These are phyloP conservation scores for Raphidocelis subcapitata DNA, from an alignment of 139 green algal genomes.

Conservation along the genomic window DNA sequence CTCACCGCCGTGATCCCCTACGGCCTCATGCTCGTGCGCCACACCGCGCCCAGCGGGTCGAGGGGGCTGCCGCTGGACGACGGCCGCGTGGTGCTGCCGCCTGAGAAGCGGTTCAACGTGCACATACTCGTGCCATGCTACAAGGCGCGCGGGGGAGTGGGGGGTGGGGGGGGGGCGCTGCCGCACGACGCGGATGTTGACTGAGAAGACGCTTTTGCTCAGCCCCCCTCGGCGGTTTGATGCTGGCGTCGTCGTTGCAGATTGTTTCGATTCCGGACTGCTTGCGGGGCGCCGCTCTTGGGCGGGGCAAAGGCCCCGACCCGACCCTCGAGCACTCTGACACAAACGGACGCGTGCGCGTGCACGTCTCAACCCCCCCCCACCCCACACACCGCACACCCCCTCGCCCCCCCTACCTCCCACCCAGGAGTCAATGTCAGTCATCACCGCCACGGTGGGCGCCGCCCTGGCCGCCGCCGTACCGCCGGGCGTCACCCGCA, in stretches of 20 bases:
- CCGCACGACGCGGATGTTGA: conserved; percentile 23
- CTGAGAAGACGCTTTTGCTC: not conserved
- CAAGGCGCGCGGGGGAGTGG: conserved; percentile 44
- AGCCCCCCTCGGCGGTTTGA: no score
- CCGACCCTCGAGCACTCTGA: no score
- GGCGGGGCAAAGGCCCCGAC: no score
- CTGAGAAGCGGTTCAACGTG: conserved; percentile 34
- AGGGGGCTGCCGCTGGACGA: conserved; percentile 21
- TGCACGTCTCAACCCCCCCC: no score
- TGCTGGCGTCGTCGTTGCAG: no score
- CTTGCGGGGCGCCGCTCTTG: no score
- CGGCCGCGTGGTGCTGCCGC: conserved; percentile 13
- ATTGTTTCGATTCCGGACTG: no score
- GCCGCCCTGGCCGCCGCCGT: conserved; percentile 18
- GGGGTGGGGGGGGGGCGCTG: no score
- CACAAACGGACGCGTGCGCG: no score
- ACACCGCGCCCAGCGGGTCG: conserved; percentile 13
- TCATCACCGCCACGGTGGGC: conserved; percentile 22
- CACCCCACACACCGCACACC: no score
- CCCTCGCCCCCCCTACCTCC: no score
- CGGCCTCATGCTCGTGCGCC: conserved; percentile 33
- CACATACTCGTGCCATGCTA: conserved; percentile 55
- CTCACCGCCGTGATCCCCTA: conserved; percentile 44
- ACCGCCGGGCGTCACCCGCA: conserved; percentile 18
- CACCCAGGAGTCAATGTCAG: conserved; percentile 18